Percentiles rank a stretch among this genome's conserved stretches.
These are phyloP conservation scores for Annona squamosa DNA, from an alignment of 164 flowering plant genomes.

Conservation along the genomic window DNA sequence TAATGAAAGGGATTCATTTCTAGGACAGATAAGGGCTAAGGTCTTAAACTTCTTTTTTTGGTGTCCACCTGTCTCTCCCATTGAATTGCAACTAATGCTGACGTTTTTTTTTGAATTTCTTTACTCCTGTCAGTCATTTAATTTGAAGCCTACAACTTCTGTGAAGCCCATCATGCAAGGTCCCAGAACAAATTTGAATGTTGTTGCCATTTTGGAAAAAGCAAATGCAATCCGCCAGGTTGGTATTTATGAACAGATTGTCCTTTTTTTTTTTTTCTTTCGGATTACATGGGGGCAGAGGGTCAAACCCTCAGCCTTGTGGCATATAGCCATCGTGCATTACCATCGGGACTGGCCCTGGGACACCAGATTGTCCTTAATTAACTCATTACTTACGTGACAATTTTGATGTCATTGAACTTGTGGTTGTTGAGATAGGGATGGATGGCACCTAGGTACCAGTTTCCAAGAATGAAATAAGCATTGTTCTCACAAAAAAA, in stretches of 20 bases:
- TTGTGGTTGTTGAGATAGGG: too few species aligned
- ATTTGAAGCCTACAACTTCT: conserved; percentile 62
- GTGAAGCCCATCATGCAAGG: conserved; percentile 70
- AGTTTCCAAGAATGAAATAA: too few species aligned
- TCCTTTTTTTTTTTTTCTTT: background rate
- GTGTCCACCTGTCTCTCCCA: background rate
- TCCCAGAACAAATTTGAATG: conserved; percentile 77
- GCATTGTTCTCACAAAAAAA: too few species aligned
- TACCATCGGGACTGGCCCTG: too few species aligned
- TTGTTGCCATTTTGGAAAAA: conserved; percentile 95
- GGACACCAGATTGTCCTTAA: too few species aligned
- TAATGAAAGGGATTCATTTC: conserved; percentile 68
- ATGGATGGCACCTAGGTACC: too few species aligned
- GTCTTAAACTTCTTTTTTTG: conserved; percentile 26
- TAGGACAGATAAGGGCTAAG: conserved; percentile 86
- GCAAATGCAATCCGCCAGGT: conserved; percentile 98
- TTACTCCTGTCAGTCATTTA: conserved; percentile 62
- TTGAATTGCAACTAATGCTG: too few species aligned
- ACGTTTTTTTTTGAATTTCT: conserved; percentile 1
- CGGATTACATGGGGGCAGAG: background rate
- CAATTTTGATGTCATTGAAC: too few species aligned
- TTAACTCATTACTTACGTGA: too few species aligned
- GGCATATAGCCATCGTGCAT: too few species aligned
- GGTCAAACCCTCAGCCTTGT: background rate
- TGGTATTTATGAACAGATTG: background rate